A percentile compares a stretch with the other conserved stretches of the same genome.
These are phyloP conservation scores for Torulaspora gathmanii DNA, from an alignment of 805 yeast genomes.

Conservation along the genomic window DNA sequence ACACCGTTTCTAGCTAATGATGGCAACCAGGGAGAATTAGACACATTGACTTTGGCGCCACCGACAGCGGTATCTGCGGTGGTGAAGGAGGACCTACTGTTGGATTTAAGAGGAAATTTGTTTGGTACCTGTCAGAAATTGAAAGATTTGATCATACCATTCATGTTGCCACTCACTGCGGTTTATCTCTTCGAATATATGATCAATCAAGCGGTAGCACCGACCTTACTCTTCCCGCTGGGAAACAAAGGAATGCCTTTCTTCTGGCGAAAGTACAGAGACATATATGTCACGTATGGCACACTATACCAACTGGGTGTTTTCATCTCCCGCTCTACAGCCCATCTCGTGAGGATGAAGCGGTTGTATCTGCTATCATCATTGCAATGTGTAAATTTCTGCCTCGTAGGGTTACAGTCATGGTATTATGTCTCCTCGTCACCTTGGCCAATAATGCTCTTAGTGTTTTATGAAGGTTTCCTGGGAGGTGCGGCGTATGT, in stretches of 20 bases:
- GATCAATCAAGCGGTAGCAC: slow-evolving; percentile 88
- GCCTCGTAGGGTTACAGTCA: slow-evolving; percentile 60
- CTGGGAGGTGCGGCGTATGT: slow-evolving; percentile 89
- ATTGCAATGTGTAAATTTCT: slow-evolving; percentile 63
- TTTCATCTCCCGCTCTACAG: slow-evolving; percentile 83
- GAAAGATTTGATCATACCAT: slow-evolving; percentile 50
- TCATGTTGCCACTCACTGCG: slow-evolving; percentile 75
- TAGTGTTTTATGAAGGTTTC: slow-evolving; percentile 82
- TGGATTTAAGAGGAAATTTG: slow-evolving; percentile 20
- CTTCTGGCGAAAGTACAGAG: slow-evolving; percentile 71
- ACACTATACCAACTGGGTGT: slow-evolving; percentile 90
- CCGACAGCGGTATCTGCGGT: slow-evolving; percentile 5
- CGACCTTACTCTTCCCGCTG: slow-evolving; percentile 77
- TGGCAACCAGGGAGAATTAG: neutral
- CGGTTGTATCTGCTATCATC: slow-evolving; percentile 57
- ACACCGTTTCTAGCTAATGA: slow-evolving; percentile 7
- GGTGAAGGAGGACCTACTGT: slow-evolving; percentile 3
- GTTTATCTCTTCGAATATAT: slow-evolving; percentile 85
- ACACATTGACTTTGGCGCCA: slow-evolving; percentile 3
- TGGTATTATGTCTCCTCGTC: slow-evolving; percentile 50
- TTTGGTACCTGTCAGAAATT: slow-evolving; percentile 34
- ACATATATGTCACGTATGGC: slow-evolving; percentile 87
- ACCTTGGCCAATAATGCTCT: slow-evolving; percentile 55
- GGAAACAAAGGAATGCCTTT: slow-evolving; percentile 40
- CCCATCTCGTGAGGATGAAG: slow-evolving; percentile 54